Base-by-base conservation (phyloP, 2,329 filamentous ascomycete genomes). In the Anisogramma anomala region DNA sequence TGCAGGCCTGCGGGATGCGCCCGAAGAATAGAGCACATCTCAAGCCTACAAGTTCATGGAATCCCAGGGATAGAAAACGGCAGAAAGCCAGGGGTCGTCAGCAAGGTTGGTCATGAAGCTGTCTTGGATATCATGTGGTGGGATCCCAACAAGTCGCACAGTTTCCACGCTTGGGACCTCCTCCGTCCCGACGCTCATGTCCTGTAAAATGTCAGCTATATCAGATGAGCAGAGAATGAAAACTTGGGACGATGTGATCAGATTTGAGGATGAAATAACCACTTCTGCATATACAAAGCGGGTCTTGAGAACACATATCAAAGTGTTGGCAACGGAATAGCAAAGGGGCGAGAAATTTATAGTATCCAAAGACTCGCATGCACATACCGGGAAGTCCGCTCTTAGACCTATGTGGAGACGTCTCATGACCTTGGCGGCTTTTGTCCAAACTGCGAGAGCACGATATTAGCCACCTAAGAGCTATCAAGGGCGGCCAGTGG, bases 71-170 rank as follows among this genome's bases (percentile, higher is more conserved):
- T 42, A 37, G 22, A 46, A 48, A 15, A 46, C 46, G 4, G 42
- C 46, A 14, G 46, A 48, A 6, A 48, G 36, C 43, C 45, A 48
- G 6, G 38, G 42, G 8, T 48, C 45, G 27, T 45, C 42, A 2
- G 23, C 39, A 14, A 46, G 41, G 18, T 38, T 42, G 8, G 22
- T 28, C 25, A 46, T 23, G 10, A 39, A 45, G 1, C 43, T 23
- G 10, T 37, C 42, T 17, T 45, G 45, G 3, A 31, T 17, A 5
- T 41, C 38, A 11, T 33, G 38, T 5, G 38, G 13, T 34, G 38
- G 39, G 13, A 45, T n/a, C 17, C 33, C 18, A 10, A n/a, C n/a
- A n/a, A n/a, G n/a, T n/a, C 39, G 28, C 5, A 36, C 39, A 27
- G 15, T 5, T 25, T 27, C 33, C 14, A 36, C 14, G 6, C 22